Percentiles rank a stretch among this genome's conserved stretches.
Evolutionary conservation across 495 filamentous ascomycete species (phyloP).

Genomic region (Lophiostoma macrostomum): DNA sequence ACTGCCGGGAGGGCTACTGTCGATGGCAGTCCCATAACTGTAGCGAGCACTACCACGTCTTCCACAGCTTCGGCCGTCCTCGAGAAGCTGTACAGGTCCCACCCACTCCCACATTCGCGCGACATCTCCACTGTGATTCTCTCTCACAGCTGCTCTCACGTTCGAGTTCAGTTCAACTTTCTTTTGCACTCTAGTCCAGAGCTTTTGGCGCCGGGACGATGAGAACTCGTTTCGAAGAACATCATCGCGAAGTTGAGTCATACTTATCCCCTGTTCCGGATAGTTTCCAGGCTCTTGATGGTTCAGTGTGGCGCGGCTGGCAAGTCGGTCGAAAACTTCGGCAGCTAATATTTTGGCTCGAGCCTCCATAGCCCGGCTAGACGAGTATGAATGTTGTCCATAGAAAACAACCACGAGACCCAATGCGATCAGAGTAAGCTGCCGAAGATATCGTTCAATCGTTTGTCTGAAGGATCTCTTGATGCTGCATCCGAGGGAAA

Average conservation of each 20-base stretch:
- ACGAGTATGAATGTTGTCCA: conserved; percentile 53
- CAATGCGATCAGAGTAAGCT: conserved; percentile 70
- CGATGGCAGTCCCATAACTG: conserved; percentile 35
- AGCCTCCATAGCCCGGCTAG: conserved; percentile 60
- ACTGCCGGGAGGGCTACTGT: conserved; percentile 20
- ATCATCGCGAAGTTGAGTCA: conserved; percentile 88
- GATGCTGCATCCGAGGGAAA: conserved; percentile 85
- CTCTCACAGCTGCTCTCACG: conserved; percentile 77
- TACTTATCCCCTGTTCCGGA: conserved; percentile 71
- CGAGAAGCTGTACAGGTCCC: conserved; percentile 52
- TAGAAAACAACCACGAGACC: conserved; percentile 52
- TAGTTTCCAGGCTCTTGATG: conserved; percentile 56
- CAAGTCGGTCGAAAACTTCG: conserved; percentile 75
- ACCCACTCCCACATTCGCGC: conserved; percentile 96
- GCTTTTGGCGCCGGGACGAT: conserved; percentile 63
- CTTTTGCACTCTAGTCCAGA: conserved; percentile 77
- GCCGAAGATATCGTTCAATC: conserved; percentile 91
- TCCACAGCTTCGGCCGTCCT: conserved; percentile 38
- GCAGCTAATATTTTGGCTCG: conserved; percentile 76
- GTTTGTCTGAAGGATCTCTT: conserved; percentile 85
- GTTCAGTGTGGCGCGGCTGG: conserved; percentile 73
- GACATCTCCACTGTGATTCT: conserved; percentile 80
- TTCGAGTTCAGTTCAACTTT: conserved; percentile 94
- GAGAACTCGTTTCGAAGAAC: conserved; percentile 80
- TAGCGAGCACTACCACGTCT: conserved; percentile 52